phyloP scores from a whole-genome alignment of 495 filamentous ascomycete genomes.

The Penicillium chermesinum region DNA sequence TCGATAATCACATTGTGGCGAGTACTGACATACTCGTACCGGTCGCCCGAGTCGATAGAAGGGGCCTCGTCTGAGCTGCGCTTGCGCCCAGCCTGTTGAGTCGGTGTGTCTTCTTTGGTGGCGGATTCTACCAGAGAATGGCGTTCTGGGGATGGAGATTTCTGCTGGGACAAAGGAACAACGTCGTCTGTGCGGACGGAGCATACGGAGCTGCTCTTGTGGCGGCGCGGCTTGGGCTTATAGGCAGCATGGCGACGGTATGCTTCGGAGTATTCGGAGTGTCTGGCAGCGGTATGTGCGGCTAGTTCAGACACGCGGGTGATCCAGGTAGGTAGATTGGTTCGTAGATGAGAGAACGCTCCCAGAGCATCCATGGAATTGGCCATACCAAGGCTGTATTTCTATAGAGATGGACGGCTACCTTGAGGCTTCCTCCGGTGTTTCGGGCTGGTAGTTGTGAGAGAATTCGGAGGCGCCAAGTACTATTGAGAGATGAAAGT shows the following conservation, averaged over 20 bases:
- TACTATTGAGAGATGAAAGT: too few relatives aligned
- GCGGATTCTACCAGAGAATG: neutral
- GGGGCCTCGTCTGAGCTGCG: constrained; percentile 26
- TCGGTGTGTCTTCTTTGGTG: constrained; percentile 6
- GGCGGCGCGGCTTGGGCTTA: constrained; percentile 27
- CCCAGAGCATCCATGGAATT: constrained; percentile 57
- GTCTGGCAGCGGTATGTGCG: constrained; percentile 61
- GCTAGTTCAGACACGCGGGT: constrained; percentile 63
- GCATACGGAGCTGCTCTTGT: constrained; percentile 42
- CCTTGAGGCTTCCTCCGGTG: too few relatives aligned
- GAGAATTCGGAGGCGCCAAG: too few relatives aligned
- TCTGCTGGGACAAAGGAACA: constrained; percentile 16
- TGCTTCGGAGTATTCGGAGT: constrained; percentile 56
- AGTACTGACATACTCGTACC: constrained; percentile 56
- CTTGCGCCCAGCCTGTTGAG: constrained; percentile 24
- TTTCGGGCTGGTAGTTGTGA: too few relatives aligned
- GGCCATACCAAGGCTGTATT: constrained; percentile 7
- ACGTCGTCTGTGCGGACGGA: constrained; percentile 42
- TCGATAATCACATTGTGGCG: constrained; percentile 80
- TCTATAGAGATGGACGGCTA: neutral
- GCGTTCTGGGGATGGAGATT: constrained; percentile 11
- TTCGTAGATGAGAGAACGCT: constrained; percentile 50
- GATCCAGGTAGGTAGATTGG: constrained; percentile 65
- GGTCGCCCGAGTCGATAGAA: constrained; percentile 26
- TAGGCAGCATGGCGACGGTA: constrained; percentile 27